Conservation (phyloP, 2,329 filamentous ascomycete genomes). For the Magnaporthales sp. region DNA sequence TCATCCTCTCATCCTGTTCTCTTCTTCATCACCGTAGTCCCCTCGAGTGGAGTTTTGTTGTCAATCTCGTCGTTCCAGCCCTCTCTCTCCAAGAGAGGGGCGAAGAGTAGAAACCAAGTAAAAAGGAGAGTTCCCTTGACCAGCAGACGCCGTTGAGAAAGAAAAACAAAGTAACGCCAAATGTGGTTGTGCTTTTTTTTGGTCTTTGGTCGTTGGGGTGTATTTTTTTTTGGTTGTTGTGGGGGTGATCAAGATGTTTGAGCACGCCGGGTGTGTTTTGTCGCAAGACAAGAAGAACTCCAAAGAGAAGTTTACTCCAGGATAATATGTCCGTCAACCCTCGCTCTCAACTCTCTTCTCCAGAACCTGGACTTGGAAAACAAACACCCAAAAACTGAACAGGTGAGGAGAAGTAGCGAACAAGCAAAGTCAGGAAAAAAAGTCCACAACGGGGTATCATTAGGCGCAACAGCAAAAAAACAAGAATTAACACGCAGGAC, state of each 20-base stretch:
- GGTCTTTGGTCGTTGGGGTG: constrained; percentile 1
- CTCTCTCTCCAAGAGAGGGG: neutral
- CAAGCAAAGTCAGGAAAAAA: constrained; percentile 4
- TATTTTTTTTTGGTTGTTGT: constrained; percentile 4
- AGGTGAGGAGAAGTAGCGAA: neutral
- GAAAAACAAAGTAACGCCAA: constrained; percentile 1
- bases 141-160: neutral
- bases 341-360: neutral
- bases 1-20: neutral
- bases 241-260: constrained; percentile 3
- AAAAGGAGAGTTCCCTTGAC: neutral
- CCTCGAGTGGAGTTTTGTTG: constrained; percentile 3
- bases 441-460: constrained; percentile 4
- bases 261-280: neutral
- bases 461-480: constrained; percentile 11
- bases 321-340: constrained; percentile 5
- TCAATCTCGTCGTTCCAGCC: neutral
- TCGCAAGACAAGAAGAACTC: neutral
- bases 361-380: neutral
- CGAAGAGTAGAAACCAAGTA: neutral
- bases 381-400: constrained; percentile 4
- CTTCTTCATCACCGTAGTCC: neutral
- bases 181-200: neutral
- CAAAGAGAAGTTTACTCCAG: constrained; percentile 1
- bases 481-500: constrained; percentile 14